These are phyloP conservation scores for Cinchona pubescens DNA, from an alignment of 257 asterid species.

Conservation along the genomic window DNA sequence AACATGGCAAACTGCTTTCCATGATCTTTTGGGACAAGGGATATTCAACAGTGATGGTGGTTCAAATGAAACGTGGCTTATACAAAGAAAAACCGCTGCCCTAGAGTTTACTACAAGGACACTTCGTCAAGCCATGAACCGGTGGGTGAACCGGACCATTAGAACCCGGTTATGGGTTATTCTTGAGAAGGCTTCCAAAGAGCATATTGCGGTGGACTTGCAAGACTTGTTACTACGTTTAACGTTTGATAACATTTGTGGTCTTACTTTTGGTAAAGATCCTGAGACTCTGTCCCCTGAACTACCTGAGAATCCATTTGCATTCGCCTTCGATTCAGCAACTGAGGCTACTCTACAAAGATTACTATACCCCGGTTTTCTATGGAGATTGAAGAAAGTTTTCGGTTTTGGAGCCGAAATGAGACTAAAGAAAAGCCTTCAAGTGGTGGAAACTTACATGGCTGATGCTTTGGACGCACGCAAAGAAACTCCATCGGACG, in stretches of 20 bases:
- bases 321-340: constrained; percentile 74
- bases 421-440: constrained; percentile 44
- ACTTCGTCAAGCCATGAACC: constrained; percentile 82
- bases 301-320: constrained; percentile 68
- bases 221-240: constrained; percentile 68
- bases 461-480: constrained; percentile 65
- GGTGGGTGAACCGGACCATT: constrained; percentile 90
- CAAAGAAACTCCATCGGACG: constrained; percentile 62
- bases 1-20: constrained; percentile 80
- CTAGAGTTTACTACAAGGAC: constrained; percentile 87
- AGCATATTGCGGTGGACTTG: constrained; percentile 48
- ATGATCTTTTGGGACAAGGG: constrained; percentile 80
- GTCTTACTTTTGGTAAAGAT: constrained; percentile 79
- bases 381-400: constrained; percentile 69
- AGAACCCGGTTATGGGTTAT: constrained; percentile 70
- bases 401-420: constrained; percentile 55
- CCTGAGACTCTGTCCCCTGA: constrained; percentile 76
- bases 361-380: constrained; percentile 58
- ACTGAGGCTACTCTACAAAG: constrained; percentile 82
- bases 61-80: constrained; percentile 82
- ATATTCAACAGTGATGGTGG: constrained; percentile 85
- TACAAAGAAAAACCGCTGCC: constrained; percentile 82
- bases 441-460: constrained; percentile 71
- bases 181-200: constrained; percentile 53
- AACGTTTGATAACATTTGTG: constrained; percentile 82